These are phyloP conservation scores for Trichoderma brevicompactum DNA, from an alignment of 2,329 filamentous ascomycete genomes.

Conservation along the genomic window DNA sequence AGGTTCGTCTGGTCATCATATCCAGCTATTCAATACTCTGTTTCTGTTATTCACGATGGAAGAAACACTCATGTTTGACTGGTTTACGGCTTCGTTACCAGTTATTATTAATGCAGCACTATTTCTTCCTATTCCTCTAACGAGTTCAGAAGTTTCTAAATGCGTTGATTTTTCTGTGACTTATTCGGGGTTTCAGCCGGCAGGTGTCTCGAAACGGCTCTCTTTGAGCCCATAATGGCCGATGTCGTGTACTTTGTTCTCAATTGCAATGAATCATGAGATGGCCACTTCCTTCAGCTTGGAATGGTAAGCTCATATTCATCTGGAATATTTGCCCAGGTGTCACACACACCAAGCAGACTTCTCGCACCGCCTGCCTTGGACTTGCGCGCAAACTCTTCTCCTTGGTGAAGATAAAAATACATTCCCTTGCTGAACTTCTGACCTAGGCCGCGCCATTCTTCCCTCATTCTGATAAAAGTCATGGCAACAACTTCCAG, in stretches of 20 bases:
- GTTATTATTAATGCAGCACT: no score
- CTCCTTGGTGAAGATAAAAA: constrained; percentile 32
- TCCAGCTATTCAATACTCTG: no score
- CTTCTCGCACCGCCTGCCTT: constrained; percentile 32
- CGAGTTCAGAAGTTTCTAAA: no score
- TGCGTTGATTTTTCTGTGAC: no score
- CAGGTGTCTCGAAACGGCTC: no score
- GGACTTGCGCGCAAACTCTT: constrained; percentile 20
- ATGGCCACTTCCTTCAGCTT: background rate
- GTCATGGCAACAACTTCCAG: constrained; percentile 32
- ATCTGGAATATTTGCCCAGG: constrained; percentile 30
- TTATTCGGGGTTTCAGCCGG: no score
- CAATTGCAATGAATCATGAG: background rate
- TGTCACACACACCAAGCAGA: constrained; percentile 33
- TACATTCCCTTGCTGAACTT: constrained; percentile 35
- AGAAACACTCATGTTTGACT: no score
- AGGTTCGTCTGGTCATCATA: no score
- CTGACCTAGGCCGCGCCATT: constrained; percentile 29
- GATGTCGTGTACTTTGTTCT: background rate
- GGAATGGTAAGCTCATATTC: constrained; percentile 19
- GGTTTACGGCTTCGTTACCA: no score
- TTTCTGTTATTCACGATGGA: no score
- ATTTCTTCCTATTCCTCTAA: no score
- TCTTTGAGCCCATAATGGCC: no score
- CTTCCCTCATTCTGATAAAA: constrained; percentile 31